Evolutionary conservation across 306 rosid genomes (phyloP).

Genomic region (Cucurbita pepo): DNA sequence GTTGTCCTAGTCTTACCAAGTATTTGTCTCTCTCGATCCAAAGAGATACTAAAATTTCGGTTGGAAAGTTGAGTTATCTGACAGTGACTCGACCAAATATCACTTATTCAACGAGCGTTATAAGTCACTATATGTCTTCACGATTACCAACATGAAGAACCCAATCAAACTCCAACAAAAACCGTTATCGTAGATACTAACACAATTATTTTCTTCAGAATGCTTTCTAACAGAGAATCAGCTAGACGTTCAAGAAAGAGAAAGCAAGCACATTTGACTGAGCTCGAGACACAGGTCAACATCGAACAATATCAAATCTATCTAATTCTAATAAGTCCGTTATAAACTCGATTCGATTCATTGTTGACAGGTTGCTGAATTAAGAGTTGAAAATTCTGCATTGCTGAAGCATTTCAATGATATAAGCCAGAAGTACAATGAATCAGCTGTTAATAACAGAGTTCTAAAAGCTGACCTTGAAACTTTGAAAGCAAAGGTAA

Average conservation of each 20-base stretch:
- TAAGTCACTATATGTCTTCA: too few relatives aligned
- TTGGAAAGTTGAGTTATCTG: too few relatives aligned
- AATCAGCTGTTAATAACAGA: constrained; percentile 75
- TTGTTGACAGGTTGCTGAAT: constrained; percentile 52
- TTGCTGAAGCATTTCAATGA: constrained; percentile 55
- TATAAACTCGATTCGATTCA: neutral
- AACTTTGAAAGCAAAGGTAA: constrained; percentile 88
- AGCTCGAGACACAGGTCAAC: constrained; percentile 71
- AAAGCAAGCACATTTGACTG: constrained; percentile 93
- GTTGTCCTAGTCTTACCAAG: too few relatives aligned
- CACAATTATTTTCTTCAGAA: constrained; percentile 32
- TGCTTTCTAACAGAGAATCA: constrained; percentile 96
- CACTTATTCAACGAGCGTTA: too few relatives aligned
- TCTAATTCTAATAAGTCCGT: neutral
- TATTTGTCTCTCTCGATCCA: too few relatives aligned
- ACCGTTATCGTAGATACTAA: neutral
- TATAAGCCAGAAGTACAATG: constrained; percentile 42
- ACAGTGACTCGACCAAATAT: too few relatives aligned
- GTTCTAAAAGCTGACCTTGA: constrained; percentile 81
- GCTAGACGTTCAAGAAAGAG: constrained; percentile 95
- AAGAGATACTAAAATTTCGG: too few relatives aligned
- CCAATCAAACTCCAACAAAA: too few relatives aligned
- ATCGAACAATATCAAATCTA: neutral
- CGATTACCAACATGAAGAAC: too few relatives aligned
- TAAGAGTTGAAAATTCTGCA: constrained; percentile 71